Conservation (phyloP, 2,329 filamentous ascomycete genomes). For the Cladophialophora yegresii region DNA sequence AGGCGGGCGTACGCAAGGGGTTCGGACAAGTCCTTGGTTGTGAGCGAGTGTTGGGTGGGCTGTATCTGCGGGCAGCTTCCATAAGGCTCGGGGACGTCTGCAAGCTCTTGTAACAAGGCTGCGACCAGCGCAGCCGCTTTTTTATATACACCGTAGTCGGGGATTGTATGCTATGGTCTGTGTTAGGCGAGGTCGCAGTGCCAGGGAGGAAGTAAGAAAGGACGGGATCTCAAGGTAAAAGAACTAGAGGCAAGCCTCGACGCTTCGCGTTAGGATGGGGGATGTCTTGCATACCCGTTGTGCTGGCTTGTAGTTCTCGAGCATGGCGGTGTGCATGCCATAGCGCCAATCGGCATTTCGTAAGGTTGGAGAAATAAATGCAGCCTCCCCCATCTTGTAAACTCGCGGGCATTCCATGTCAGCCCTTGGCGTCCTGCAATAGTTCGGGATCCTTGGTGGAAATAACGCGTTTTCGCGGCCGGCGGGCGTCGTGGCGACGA, state of each 20-base stretch:
- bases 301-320: slow-evolving; percentile 32
- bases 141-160: slow-evolving; percentile 25
- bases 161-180: slow-evolving; percentile 13
- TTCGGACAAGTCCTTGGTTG: slow-evolving; percentile 48
- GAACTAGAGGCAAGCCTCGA: slow-evolving; percentile 20
- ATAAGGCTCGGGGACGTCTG: slow-evolving; percentile 24
- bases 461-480: slow-evolving; percentile 46
- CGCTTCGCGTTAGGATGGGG: slow-evolving; percentile 29
- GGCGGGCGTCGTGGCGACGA: slow-evolving; percentile 47
- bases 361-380: slow-evolving; percentile 32
- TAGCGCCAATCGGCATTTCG: slow-evolving; percentile 42
- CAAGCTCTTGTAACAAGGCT: slow-evolving; percentile 33
- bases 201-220: slow-evolving; percentile 8
- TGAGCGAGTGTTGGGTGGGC: slow-evolving; percentile 50
- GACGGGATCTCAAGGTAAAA: slow-evolving; percentile 9
- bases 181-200: slow-evolving; percentile 24
- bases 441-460: slow-evolving; percentile 46
- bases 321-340: slow-evolving; percentile 35
- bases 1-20: slow-evolving; percentile 41
- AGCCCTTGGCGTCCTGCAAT: slow-evolving; percentile 50
- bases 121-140: slow-evolving; percentile 36
- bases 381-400: slow-evolving; percentile 39
- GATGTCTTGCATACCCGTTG: slow-evolving; percentile 36
- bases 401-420: slow-evolving; percentile 41
- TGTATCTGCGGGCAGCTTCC: slow-evolving; percentile 46